Evolutionary conservation across 176 grass and related monocot species (phyloP), one percentile per base, ranked within the genome.

Genomic region (Avena atlantica): DNA sequence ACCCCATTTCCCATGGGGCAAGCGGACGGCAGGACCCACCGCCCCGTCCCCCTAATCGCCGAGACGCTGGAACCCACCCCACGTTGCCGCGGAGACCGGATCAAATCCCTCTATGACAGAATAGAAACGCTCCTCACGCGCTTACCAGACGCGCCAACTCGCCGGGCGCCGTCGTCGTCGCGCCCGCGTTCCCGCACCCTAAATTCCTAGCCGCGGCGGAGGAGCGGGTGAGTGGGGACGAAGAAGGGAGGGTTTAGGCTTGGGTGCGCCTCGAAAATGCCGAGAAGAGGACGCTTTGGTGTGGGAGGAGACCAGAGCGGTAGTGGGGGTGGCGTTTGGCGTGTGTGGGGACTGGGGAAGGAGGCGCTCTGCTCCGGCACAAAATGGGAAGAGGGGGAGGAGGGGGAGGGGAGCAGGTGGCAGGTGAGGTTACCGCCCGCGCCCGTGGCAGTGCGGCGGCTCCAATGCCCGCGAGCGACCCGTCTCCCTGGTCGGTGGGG

Each of bases 171-270:
- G 15, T 8, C 77, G 37, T 48, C 24, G 73, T 9, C 24, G 74
- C 3, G 58, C 12, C 51, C 50, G 62, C 29, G 29, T 31, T 31
- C 29, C 29, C 29, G 29, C 29, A 31, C 48, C 61, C 7, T 25
- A 70, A 67, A 89, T 85, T 82, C 88, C 88, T 89, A 85, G 75
- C 55, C 14, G 3, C 29, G 37, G 9, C 9, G 42, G 48, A 31
- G 15, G 31, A 9, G 25, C 9, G 20, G 3, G 66, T 40, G 6
- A 9, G 71, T 27, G 21, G 9, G 11, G 5, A 6, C 1, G 9
- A 11, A 3, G 20, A 8, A 36, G 29, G 4, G 49, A 31, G 36
- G 51, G 45, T 65, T 25, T 45, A 57, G 59, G 3, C 78, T 31
- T 67, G 1, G 57, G 23, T 52, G 47, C 81, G 53, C 20, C 40